A percentile compares a stretch with the other conserved stretches of the same genome.
Conservation (phyloP, 805 yeast genomes). For the Candida fluviatilis region DNA sequence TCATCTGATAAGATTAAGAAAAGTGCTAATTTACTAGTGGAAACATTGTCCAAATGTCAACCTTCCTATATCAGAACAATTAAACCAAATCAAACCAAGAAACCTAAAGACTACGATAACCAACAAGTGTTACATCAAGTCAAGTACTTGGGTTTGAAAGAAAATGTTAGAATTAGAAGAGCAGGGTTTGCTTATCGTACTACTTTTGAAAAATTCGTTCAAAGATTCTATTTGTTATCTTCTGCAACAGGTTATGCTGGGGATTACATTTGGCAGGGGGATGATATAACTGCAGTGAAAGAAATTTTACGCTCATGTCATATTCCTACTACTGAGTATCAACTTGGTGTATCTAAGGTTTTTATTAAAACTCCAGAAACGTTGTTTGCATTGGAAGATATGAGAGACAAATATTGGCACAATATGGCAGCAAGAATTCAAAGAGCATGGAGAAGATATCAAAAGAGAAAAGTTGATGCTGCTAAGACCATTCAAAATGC, state of each 20-base stretch:
- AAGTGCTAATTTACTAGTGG: conserved; percentile 87
- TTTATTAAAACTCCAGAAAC: conserved; percentile 98
- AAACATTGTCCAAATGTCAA: conserved; percentile 82
- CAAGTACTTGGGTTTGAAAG: conserved; percentile 92
- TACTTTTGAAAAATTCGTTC: conserved; percentile 93
- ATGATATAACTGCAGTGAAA: conserved; percentile 47
- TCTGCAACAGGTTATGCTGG: conserved; percentile 90
- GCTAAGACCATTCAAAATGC: conserved; percentile 78
- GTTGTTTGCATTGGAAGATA: conserved; percentile 86
- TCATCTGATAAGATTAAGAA: conserved; percentile 92
- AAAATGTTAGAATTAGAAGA: conserved; percentile 94
- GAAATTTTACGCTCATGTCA: conserved; percentile 51
- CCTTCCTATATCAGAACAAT: conserved; percentile 97
- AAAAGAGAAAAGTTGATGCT: conserved; percentile 78
- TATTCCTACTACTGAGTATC: conserved; percentile 79
- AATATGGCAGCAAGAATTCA: conserved; percentile 97
- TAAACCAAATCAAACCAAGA: conserved; percentile 91
- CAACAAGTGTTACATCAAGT: conserved; percentile 92
- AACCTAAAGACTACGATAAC: conserved; percentile 85
- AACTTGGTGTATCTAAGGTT: conserved; percentile 86
- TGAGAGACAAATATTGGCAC: conserved; percentile 97
- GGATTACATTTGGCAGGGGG: conserved; percentile 58
- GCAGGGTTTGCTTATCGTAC: conserved; percentile 99
- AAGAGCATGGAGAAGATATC: conserved; percentile 89
- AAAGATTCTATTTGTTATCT: conserved; percentile 84